Evolutionary conservation across 2,329 filamentous ascomycete species (phyloP).

Genomic region (Sclerotinia sclerotiorum): DNA sequence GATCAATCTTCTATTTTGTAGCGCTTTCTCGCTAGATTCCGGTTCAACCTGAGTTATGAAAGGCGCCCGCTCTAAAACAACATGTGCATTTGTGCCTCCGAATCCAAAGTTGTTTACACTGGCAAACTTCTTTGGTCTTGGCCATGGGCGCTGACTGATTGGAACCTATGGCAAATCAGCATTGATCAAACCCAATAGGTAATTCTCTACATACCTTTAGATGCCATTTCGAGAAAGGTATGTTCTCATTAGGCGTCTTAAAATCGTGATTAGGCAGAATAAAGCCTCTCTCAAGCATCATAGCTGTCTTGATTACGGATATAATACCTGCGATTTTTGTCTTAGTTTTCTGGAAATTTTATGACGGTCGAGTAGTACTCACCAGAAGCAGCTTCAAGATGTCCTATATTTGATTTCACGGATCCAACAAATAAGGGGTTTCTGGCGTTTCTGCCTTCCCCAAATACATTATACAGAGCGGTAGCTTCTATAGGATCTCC

Average conservation of each 20-base stretch:
- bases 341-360: slow-evolving; percentile 5
- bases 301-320: slow-evolving; percentile 46
- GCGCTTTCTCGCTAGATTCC: slow-evolving; percentile 25
- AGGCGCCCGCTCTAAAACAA: slow-evolving; percentile 32
- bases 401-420: slow-evolving; percentile 46
- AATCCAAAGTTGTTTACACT: slow-evolving; percentile 41
- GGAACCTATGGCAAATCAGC: slow-evolving; percentile 35
- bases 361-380: not conserved
- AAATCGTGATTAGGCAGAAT: slow-evolving; percentile 31
- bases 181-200: not conserved
- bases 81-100: slow-evolving; percentile 31
- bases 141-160: slow-evolving; percentile 36
- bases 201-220: slow-evolving; percentile 38
- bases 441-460: slow-evolving; percentile 31
- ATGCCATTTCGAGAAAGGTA: slow-evolving; percentile 43
- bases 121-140: slow-evolving; percentile 47
- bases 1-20: slow-evolving; percentile 39
- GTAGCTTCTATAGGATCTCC: slow-evolving; percentile 28
- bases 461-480: slow-evolving; percentile 35
- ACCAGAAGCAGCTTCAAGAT: slow-evolving; percentile 43
- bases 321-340: slow-evolving; percentile 41
- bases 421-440: slow-evolving; percentile 25
- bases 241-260: slow-evolving; percentile 44
- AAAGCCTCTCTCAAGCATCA: slow-evolving; percentile 39
- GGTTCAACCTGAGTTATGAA: slow-evolving; percentile 35